phyloP scores from a whole-genome alignment of 768 basidiomycete species.

The Podaxis sp. region DNA sequence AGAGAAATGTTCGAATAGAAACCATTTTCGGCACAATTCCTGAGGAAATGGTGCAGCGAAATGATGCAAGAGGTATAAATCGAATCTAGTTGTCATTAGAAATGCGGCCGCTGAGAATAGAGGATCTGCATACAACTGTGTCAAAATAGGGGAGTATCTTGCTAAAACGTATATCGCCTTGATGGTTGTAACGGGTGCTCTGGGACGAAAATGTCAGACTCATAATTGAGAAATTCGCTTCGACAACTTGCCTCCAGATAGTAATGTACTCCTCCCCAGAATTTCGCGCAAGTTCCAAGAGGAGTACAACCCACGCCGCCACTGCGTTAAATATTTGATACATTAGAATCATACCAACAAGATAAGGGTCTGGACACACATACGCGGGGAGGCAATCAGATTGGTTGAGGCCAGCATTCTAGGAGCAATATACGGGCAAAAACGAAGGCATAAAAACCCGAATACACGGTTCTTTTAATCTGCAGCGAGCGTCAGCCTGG shows the following conservation, averaged over 20 bases:
- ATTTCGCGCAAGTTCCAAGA: neutral
- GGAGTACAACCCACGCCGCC: neutral
- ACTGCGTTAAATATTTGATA: neutral
- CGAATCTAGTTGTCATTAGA: neutral
- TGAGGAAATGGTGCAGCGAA: neutral
- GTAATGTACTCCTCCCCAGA: neutral
- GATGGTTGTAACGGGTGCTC: neutral
- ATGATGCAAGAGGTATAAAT: neutral
- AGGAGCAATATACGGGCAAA: neutral
- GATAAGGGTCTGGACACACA: neutral
- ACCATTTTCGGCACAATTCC: neutral
- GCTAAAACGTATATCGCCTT: neutral
- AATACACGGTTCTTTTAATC: no score
- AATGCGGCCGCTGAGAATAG: neutral
- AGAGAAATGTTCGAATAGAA: neutral
- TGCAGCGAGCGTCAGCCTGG: no score
- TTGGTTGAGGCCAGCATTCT: neutral
- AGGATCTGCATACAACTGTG: neutral
- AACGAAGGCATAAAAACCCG: no score
- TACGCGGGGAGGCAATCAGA: neutral
- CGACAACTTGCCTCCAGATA: neutral
- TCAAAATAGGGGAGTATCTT: neutral
- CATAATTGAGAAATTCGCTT: neutral
- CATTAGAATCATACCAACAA: neutral
- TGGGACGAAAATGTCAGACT: neutral